Evolutionary conservation across 1,139 yeast genomes (phyloP), one percentile per base, ranked within the genome.

Genomic region (Pichia sp.): DNA sequence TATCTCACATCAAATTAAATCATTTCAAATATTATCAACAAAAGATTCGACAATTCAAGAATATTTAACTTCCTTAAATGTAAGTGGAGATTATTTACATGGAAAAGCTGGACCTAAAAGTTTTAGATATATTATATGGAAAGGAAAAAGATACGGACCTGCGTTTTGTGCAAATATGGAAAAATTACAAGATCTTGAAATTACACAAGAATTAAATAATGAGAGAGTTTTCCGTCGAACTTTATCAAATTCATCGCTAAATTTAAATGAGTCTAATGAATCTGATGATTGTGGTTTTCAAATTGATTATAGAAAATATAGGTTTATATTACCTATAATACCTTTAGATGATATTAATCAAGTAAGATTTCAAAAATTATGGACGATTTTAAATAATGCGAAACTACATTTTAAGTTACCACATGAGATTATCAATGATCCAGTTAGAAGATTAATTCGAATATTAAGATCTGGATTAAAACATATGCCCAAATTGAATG

Each of bases 1-100:
- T 39, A 12, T 48, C 10, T 34, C 53, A 4, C 51, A 45, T 8
- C 37, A 37, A 23, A 41, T 52, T 5, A 27, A 39, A 7, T 27
- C 24, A 4, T 44, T 52, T 12, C 35, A 49, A 12, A 16, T 54
- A 12, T 41, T 55, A 16, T 39, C 51, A 8, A 33, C 44, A 9
- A 38, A 42, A 8, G 44, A 45, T 12, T 42, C 39, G 7, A 40
- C 54, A 24, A 41, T 53, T 28, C 35, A 50, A 26, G 41, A 44
- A 27, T 55, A 52, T 38, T 42, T 56, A 12, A 52, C 56, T 12
- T 46, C 49, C 1, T 36, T 50, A 2, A 32, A 44, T 3, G 24
- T 44, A 4, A 16, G 23, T 20, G 58, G 59, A 8, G 60, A 57
- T 41, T 57, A 57, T 42, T 20, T 59, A 3, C 39, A 49, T 24